phyloP scores from a whole-genome alignment of 768 basidiomycete genomes.

The Russula emetica region DNA sequence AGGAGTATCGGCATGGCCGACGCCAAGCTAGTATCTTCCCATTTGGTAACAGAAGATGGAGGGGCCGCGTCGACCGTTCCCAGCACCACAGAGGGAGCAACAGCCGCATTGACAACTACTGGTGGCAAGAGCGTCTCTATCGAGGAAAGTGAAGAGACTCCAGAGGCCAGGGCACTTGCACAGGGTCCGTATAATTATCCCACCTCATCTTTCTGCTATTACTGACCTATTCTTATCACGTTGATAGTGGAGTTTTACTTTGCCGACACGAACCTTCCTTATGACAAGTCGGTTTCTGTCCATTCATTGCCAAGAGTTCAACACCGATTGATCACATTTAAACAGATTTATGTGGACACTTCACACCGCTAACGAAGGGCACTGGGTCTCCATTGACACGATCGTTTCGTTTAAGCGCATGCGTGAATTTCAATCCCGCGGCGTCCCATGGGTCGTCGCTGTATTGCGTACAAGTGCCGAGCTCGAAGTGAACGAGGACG shows the following conservation, averaged over 20 bases:
- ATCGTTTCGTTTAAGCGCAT: constrained; percentile 95
- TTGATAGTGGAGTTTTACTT: constrained; percentile 90
- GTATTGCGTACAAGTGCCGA: constrained; percentile 53
- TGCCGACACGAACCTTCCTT: constrained; percentile 92
- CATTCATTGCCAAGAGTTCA: background rate
- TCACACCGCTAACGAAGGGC: constrained; percentile 71
- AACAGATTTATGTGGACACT: constrained; percentile 94
- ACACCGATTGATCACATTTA: background rate
- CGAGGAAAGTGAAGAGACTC: constrained; percentile 32
- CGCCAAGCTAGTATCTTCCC: background rate
- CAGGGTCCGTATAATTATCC: constrained; percentile 44
- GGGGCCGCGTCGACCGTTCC: background rate
- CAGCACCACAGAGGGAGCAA: background rate
- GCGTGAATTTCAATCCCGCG: constrained; percentile 61
- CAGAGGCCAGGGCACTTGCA: constrained; percentile 47
- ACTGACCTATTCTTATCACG: background rate
- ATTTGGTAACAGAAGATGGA: background rate
- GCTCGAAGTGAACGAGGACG: constrained; percentile 72
- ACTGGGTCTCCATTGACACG: constrained; percentile 86
- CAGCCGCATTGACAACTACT: background rate
- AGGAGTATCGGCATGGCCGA: constrained; percentile 13
- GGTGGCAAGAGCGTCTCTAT: background rate
- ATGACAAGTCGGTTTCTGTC: constrained; percentile 58
- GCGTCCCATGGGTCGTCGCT: constrained; percentile 63
- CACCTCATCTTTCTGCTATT: background rate